Evolutionary conservation across 176 grass and related monocot species (phyloP).

Genomic region (Zea mays): Zm-B73-REFERENCE-NAM-5.0 NC_050102.1:180114001-180114500

Average conservation of each 20-base stretch:
- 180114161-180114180: constrained; percentile 59
- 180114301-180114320: constrained; percentile 7
- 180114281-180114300: neutral
- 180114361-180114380: constrained; percentile 79
- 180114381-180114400: constrained; percentile 99
- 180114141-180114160: constrained; percentile 50
- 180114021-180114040: constrained; percentile 7
- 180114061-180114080: constrained; percentile 14
- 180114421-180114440: constrained; percentile 96
- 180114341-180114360: constrained; percentile 47
- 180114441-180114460: constrained; percentile 60
- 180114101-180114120: constrained; percentile 16
- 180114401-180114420: constrained; percentile 95
- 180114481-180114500: neutral
- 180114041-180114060: constrained; percentile 16
- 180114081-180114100: constrained; percentile 5
- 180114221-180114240: constrained; percentile 36
- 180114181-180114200: constrained; percentile 30
- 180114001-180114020: constrained; percentile 21
- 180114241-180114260: constrained; percentile 34
- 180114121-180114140: constrained; percentile 68
- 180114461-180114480: constrained; percentile 20
- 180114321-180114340: constrained; percentile 60
- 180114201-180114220: constrained; percentile 57
- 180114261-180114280: constrained; percentile 9